phyloP scores from a whole-genome alignment of 2,329 filamentous ascomycete genomes.

The Fusarium subglutinans region DNA sequence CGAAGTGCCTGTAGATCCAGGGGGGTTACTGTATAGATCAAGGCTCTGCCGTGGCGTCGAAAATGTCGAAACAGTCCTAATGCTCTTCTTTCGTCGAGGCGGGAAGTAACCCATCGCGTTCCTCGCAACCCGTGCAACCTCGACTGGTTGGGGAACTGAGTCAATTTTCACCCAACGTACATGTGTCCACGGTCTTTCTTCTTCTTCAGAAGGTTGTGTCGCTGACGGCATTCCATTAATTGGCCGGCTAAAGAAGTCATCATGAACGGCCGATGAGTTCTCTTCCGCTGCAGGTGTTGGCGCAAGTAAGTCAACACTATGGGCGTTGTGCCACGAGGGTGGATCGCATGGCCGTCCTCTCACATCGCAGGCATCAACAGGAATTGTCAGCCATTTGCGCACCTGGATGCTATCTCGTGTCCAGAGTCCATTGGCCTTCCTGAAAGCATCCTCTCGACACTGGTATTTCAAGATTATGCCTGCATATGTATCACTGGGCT shows the following conservation, averaged over 20 bases:
- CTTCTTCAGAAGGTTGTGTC: slow-evolving; percentile 46
- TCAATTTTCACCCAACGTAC: slow-evolving; percentile 90
- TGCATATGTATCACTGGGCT: slow-evolving; percentile 85
- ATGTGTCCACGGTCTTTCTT: slow-evolving; percentile 82
- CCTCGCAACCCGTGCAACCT: slow-evolving; percentile 86
- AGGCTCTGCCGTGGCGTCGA: slow-evolving; percentile 75
- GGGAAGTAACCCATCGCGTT: slow-evolving; percentile 91
- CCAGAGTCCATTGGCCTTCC: slow-evolving; percentile 93
- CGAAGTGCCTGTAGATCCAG: slow-evolving; percentile 48
- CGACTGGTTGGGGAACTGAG: slow-evolving; percentile 72
- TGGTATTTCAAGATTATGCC: slow-evolving; percentile 91
- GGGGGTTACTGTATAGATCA: slow-evolving; percentile 61
- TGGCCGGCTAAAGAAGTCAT: slow-evolving; percentile 54
- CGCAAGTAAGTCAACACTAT: slow-evolving; percentile 61
- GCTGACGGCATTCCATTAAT: slow-evolving; percentile 47
- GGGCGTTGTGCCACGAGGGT: slow-evolving; percentile 53
- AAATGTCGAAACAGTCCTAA: slow-evolving; percentile 69
- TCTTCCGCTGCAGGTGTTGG: slow-evolving; percentile 54
- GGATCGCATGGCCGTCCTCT: slow-evolving; percentile 76
- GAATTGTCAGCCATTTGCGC: slow-evolving; percentile 81
- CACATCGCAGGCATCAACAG: slow-evolving; percentile 87
- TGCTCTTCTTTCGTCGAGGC: slow-evolving; percentile 86
- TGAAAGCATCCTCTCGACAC: slow-evolving; percentile 82
- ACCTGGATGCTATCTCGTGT: slow-evolving; percentile 90
- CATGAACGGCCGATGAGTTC: slow-evolving; percentile 42